Evolutionary conservation across 1,139 yeast genomes (phyloP).

Genomic region (Geotrichum candidum): DNA sequence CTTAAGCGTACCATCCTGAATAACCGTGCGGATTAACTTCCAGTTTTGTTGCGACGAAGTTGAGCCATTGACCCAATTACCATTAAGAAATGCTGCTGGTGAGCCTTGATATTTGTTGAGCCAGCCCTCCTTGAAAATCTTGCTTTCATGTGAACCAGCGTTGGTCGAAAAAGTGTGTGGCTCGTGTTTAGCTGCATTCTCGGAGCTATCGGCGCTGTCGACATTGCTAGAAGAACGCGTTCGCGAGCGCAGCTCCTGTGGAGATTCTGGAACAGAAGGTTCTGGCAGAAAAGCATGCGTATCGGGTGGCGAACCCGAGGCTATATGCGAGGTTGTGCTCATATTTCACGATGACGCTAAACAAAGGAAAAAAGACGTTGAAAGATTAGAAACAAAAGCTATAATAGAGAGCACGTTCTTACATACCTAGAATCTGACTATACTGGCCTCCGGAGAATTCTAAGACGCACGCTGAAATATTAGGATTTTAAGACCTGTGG

Average conservation of each 20-base stretch:
- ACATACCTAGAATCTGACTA: neutral
- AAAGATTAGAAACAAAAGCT: neutral
- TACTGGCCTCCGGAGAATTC: neutral
- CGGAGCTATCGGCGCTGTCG: neutral
- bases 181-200: neutral
- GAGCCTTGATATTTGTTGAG: constrained; percentile 10
- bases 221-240: neutral
- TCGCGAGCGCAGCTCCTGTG: neutral
- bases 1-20: constrained; percentile 28
- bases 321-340: neutral
- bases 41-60: constrained; percentile 20
- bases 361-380: neutral
- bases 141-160: neutral
- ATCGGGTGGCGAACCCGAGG: neutral
- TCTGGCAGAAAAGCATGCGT: neutral
- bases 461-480: neutral
- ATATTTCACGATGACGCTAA: neutral
- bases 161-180: neutral
- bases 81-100: neutral
- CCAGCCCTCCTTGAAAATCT: constrained; percentile 14
- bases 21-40: constrained; percentile 31
- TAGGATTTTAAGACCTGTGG: neutral
- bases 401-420: neutral
- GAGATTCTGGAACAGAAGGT: neutral
- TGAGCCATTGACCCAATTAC: neutral